These are phyloP conservation scores for Cutaneotrichosporon arboriforme DNA, from an alignment of 1,284 basidiomycete species.

Conservation along the genomic window DNA sequence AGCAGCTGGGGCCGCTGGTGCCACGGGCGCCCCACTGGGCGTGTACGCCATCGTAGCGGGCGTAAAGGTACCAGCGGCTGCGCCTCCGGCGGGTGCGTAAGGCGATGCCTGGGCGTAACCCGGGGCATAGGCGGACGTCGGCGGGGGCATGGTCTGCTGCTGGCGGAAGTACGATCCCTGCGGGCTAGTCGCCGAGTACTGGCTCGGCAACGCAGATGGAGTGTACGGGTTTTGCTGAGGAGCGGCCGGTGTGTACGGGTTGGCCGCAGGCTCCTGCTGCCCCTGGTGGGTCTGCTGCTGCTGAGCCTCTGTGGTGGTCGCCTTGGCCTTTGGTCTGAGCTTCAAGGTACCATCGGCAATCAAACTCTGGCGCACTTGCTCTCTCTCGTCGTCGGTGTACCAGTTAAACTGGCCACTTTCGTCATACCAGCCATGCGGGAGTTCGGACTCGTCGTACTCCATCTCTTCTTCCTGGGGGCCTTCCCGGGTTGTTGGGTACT, in stretches of 20 bases:
- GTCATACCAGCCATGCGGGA: conserved; percentile 45
- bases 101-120: not conserved
- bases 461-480: conserved; percentile 7
- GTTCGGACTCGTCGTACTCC: conserved; percentile 26
- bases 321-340: not conserved
- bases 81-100: not conserved
- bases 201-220: not conserved
- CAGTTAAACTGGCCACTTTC: conserved; percentile 38
- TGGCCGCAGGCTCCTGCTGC: not conserved
- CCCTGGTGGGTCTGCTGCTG: too few relatives aligned
- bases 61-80: not conserved
- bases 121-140: not conserved
- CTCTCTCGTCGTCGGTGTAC: conserved; percentile 43
- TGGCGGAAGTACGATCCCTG: not conserved
- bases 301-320: not conserved
- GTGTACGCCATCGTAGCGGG: conserved; percentile 15
- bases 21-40: conserved; percentile 9
- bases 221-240: conserved; percentile 13
- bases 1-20: conserved; percentile 5
- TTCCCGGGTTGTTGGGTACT: not conserved
- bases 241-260: not conserved
- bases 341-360: conserved; percentile 14
- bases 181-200: not conserved
- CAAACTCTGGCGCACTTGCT: conserved; percentile 35
- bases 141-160: not conserved